Conservation (phyloP, 2,329 filamentous ascomycete genomes). For the Blastomyces emzantsi region DNA sequence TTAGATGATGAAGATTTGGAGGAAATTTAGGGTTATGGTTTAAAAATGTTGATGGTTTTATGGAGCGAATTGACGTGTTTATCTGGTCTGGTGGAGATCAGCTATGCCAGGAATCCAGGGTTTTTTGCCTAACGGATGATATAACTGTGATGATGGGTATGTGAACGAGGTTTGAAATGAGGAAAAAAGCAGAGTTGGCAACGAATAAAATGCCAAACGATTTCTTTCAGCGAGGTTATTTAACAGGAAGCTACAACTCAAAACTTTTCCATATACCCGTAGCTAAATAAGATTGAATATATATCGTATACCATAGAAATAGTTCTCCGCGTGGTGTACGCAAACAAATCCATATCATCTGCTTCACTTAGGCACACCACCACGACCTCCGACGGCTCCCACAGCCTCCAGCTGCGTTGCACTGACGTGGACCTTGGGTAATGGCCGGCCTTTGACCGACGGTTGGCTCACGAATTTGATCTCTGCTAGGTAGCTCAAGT, state of each 20-base stretch:
- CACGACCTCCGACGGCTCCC: constrained; percentile 42
- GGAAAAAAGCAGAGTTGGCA: neutral
- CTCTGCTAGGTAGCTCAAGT: constrained; percentile 54
- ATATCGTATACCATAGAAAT: neutral
- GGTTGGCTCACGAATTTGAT: constrained; percentile 53
- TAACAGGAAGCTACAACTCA: neutral
- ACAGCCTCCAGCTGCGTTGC: constrained; percentile 36
- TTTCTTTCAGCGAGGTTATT: neutral
- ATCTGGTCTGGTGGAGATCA: neutral
- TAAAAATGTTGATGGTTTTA: neutral
- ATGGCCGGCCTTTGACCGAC: constrained; percentile 24
- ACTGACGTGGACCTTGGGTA: constrained; percentile 36
- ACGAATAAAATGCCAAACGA: neutral
- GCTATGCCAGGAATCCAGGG: neutral
- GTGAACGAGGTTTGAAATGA: neutral
- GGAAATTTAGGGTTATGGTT: constrained; percentile 37
- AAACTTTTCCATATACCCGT: neutral
- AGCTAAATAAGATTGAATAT: neutral
- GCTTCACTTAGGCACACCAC: constrained; percentile 18
- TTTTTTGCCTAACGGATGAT: neutral
- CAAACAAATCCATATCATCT: neutral
- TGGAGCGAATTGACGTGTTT: neutral
- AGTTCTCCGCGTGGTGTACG: neutral
- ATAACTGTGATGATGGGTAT: neutral
- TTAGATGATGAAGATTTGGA: constrained; percentile 48